These are phyloP conservation scores for Funneliformis mosseae DNA, from an alignment of 192 early-diverging fungal genomes.

Conservation along the genomic window DNA sequence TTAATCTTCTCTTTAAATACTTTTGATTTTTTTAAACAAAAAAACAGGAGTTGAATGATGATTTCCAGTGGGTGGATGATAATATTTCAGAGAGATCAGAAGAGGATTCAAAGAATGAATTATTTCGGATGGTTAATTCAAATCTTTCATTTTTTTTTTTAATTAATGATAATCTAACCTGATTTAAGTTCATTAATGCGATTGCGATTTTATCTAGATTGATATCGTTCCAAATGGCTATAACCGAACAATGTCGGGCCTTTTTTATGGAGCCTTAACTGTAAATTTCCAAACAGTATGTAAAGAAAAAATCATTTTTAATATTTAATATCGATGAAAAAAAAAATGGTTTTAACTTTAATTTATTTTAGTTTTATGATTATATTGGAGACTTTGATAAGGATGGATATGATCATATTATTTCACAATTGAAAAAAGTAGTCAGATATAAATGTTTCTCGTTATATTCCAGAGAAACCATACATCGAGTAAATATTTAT, in stretches of 20 bases:
- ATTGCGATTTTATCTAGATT: not conserved
- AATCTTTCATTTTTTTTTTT: not conserved
- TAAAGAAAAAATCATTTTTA: not conserved
- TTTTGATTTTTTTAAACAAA: not conserved
- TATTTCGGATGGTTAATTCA: not conserved
- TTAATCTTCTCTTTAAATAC: not conserved
- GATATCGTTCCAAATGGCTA: not conserved
- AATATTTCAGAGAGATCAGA: not conserved
- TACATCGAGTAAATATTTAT: not conserved
- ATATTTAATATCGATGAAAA: not conserved
- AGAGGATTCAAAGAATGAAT: not conserved
- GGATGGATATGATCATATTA: slow-evolving; percentile 6
- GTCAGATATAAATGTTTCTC: not conserved
- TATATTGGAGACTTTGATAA: not conserved
- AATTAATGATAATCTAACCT: not conserved
- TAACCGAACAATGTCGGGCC: not conserved
- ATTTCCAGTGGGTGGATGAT: not conserved
- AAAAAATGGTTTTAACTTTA: not conserved
- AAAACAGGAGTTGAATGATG: not conserved
- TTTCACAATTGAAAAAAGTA: not conserved
- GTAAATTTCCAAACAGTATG: not conserved
- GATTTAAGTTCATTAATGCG: no score
- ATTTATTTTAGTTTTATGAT: slow-evolving; percentile 15
- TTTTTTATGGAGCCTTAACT: slow-evolving; percentile 2
- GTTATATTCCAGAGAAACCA: not conserved